Base-by-base conservation (phyloP, 495 filamentous ascomycete species). In the Aspergillus funiculosus region DNA sequence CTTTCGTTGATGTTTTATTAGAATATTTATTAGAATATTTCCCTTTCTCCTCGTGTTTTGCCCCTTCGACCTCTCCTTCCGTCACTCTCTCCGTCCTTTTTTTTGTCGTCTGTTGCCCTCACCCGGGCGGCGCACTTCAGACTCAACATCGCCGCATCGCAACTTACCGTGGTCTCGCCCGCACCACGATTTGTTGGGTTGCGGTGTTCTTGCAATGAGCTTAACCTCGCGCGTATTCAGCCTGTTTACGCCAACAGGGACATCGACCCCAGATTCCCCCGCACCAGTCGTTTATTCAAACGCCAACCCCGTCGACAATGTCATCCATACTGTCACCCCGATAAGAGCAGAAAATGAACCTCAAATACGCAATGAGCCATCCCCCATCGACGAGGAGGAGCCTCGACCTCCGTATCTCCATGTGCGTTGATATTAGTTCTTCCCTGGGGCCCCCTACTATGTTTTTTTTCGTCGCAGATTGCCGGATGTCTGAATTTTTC, bases 401-500 rank as follows among this genome's bases (percentile, higher is more conserved):
- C 68, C 65, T 40, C 69, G 82, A 38, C 75, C 79, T 39, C 79
- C 78, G 31, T 85, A 85, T 59, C 55, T 79, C 50, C 79, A 85
- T 72, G 81, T 85, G 66, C 58, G 81, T 57, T 54, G 25, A 26
- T 40, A 9, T 14, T 14, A n/a, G 10, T 28, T 20, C 24, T 28
- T 6, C 8, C 15, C 18, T 20, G 19, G 5, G 14, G 13, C 21
- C 18, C 26, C 1, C 24, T 20, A 6, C 8, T 14, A 4, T 9
- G 14, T 52, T 34, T 18, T 3, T 13, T 20, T 9, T 38, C 28
- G 11, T 39, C 6, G 6, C 31, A 11, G 37, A 21, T 6, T 17
- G 18, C n/a, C 20, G 20, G 15, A 22, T 39, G n/a, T n/a, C n/a
- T 7, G 6, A 13, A 9, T 13, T 25, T 9, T 31, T 21, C n/a